A percentile compares a stretch with the other conserved stretches of the same genome.
phyloP scores from a whole-genome alignment of 345 rosid genomes.

The Lenwebbia sp. region DNA sequence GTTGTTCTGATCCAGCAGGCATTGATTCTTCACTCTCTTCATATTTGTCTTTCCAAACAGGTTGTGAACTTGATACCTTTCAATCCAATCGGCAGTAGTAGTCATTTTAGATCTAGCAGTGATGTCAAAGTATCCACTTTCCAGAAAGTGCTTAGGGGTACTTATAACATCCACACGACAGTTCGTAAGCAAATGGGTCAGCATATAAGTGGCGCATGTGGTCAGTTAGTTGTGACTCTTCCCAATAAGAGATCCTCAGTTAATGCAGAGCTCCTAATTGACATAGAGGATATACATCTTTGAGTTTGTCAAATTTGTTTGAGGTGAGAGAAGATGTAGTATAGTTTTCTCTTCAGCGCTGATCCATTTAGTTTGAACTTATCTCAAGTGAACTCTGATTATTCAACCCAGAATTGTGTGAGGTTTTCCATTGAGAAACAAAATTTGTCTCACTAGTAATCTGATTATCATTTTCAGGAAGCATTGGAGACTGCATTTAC shows the following conservation, averaged over 20 bases:
- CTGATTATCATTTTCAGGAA: not conserved
- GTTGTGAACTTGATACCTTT: conserved; percentile 92
- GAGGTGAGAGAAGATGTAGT: not conserved
- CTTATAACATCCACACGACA: conserved; percentile 66
- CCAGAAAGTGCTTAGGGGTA: conserved; percentile 76
- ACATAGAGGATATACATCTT: conserved; percentile 83
- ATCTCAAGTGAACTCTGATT: not conserved
- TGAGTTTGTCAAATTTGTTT: conserved; percentile 2
- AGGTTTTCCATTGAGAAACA: not conserved
- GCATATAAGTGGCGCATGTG: conserved; percentile 91
- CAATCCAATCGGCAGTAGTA: conserved; percentile 68
- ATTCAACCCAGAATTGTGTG: not conserved
- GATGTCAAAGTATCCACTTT: conserved; percentile 49
- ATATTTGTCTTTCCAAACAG: conserved; percentile 24
- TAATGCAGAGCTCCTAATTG: conserved; percentile 23
- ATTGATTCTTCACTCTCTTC: conserved; percentile 1
- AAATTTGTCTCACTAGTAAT: not conserved
- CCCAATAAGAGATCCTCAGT: conserved; percentile 25
- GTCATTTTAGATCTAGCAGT: conserved; percentile 55
- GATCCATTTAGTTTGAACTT: not conserved
- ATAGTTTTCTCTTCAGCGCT: not conserved
- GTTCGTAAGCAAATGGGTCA: conserved; percentile 87
- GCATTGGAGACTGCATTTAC: not conserved
- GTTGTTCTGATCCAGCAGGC: not conserved
- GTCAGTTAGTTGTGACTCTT: conserved; percentile 75